Evolutionary conservation across 495 filamentous ascomycete species (phyloP), one percentile per base, ranked within the genome.

Genomic region (Lepraria neglecta): DNA sequence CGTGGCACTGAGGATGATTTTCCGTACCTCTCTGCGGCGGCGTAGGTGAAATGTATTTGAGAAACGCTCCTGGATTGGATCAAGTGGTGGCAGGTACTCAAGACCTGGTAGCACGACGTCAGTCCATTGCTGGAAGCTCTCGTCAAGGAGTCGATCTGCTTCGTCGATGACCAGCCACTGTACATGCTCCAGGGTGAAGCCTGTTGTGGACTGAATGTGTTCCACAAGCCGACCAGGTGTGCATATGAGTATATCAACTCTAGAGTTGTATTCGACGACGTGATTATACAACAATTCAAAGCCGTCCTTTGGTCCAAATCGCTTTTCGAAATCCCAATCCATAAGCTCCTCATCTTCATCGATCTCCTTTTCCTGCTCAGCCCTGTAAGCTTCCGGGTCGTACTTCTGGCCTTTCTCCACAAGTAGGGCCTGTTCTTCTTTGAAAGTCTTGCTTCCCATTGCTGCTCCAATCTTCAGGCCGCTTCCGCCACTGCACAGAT

Each of bases 201-300:
- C 89, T 12, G 82, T 82, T 3, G 94, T 96, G 63, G 85, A 82
- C 59, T 85, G 84, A 58, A 97, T 78, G 74, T 98, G 90, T 68
- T 97, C 92, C 28, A 98, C 90, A 10, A 98, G 79, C 48, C 94
- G 82, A 60, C 95, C 94, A 0, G 94, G 94, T 0, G 94, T 98
- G 69, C 87, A 92, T 42, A 98, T 89, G 14, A 98, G 82, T 59
- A 98, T 82, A 68, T 97, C 90, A 15, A 95, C 83, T 57, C 87
- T 89, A 28, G 89, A 87, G 6, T 75, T 75, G 33, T 83, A 81
- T 19, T 73, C 64, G 14, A 84, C 75, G 12, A 91, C 77, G 67
- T 92, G 86, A 40, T 82, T 76, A 3, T 82, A 81, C 35, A 82
- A 70, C 47, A 73, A 62, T 24, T 52, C 54, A 10, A 71, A 68